Conservation (phyloP, 208 protist species). For the Acanthamoeba sp. region DNA sequence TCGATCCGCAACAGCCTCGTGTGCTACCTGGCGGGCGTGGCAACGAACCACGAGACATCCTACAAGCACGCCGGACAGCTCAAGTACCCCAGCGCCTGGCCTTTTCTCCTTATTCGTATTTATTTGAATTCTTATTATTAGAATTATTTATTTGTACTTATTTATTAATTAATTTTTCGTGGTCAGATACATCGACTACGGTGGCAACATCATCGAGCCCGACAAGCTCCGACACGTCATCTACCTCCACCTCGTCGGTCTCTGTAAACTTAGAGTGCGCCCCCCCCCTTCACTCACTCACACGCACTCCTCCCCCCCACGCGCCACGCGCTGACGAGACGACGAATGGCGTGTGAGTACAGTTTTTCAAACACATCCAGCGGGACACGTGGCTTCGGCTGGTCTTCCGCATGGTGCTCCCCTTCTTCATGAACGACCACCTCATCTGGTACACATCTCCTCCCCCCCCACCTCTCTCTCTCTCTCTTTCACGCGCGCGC, state of each 20-base stretch:
- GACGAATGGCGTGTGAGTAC: background rate
- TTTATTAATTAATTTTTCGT: too few relatives aligned
- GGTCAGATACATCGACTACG: conserved; percentile 34
- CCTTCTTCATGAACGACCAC: conserved; percentile 69
- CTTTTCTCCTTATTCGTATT: too few relatives aligned
- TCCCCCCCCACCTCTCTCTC: background rate
- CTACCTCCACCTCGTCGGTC: conserved; percentile 23
- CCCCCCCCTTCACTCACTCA: too few relatives aligned
- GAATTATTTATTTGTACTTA: too few relatives aligned
- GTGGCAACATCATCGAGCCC: conserved; percentile 20
- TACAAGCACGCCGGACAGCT: conserved; percentile 66
- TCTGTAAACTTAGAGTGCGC: background rate
- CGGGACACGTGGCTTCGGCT: conserved; percentile 23
- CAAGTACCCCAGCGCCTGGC: too few relatives aligned
- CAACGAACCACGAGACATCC: conserved; percentile 8
- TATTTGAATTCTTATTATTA: too few relatives aligned
- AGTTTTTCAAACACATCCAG: conserved; percentile 33
- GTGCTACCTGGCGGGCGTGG: conserved; percentile 13
- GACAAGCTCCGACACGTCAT: conserved; percentile 37
- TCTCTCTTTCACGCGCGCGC: background rate
- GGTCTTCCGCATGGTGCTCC: conserved; percentile 13
- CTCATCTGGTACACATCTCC: background rate
- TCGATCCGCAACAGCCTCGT: conserved; percentile 23
- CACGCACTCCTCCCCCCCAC: background rate
- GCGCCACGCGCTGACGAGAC: background rate